phyloP scores from a whole-genome alignment of 75 land plant species.

The Cupressus sempervirens region DNA sequence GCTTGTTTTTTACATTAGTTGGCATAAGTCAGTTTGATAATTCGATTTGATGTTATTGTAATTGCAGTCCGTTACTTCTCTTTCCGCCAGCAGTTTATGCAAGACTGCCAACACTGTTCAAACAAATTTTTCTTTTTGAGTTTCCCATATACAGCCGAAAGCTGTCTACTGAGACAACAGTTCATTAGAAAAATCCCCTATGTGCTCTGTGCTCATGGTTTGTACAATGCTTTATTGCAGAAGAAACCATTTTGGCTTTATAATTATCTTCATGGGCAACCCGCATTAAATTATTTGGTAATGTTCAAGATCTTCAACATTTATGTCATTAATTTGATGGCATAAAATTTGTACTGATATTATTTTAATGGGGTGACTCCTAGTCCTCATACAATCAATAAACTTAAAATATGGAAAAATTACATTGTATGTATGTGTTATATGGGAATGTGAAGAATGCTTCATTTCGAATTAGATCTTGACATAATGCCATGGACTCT shows the following conservation, averaged over 20 bases:
- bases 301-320: not conserved
- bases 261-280: not conserved
- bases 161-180: constrained; percentile 24
- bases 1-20: not conserved
- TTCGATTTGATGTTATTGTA: constrained; percentile 8
- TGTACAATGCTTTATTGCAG: not conserved
- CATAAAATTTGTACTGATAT: not conserved
- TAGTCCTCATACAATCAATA: not conserved
- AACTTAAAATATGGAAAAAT: not conserved
- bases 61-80: constrained; percentile 77
- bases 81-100: constrained; percentile 66
- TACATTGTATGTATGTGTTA: not conserved
- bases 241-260: not conserved
- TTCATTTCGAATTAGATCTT: not conserved
- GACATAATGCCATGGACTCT: not conserved
- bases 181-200: not conserved
- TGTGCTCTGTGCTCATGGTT: not conserved
- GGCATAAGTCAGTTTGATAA: not conserved
- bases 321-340: not conserved
- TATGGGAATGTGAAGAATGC: not conserved
- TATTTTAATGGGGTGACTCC: not conserved
- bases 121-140: constrained; percentile 71
- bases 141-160: constrained; percentile 79
- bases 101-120: constrained; percentile 67
- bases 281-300: not conserved